Evolutionary conservation across 1,284 basidiomycete species (phyloP).

Genomic region (Tilletia setariae): DNA sequence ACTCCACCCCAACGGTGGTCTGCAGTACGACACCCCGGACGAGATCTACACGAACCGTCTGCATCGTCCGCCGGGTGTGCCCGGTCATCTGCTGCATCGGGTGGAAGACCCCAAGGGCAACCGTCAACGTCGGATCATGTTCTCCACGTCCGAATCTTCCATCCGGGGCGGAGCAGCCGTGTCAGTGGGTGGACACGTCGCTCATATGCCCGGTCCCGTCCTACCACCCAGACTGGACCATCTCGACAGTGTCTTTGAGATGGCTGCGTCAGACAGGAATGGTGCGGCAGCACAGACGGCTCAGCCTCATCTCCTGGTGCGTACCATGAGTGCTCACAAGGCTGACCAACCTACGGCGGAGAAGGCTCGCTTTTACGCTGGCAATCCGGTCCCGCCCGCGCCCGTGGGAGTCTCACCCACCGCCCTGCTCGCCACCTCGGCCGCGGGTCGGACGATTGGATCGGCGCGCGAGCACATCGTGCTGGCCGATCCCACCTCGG

Average conservation of each 20-base stretch:
- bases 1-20: conserved; percentile 38
- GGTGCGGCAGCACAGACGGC: background rate
- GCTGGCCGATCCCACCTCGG: conserved; percentile 1
- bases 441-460: conserved; percentile 3
- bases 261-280: background rate
- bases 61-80: conserved; percentile 29
- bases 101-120: conserved; percentile 7
- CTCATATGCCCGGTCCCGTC: background rate
- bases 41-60: conserved; percentile 39
- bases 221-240: background rate
- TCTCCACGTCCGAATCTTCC: background rate
- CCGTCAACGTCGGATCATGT: background rate
- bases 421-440: background rate
- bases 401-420: background rate
- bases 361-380: background rate
- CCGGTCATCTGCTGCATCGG: conserved; percentile 40
- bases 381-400: background rate
- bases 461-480: conserved; percentile 14
- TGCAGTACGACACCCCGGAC: conserved; percentile 50
- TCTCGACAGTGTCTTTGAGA: background rate
- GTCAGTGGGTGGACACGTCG: conserved; percentile 8
- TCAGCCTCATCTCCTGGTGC: background rate
- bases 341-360: background rate
- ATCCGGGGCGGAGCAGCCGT: conserved; percentile 4
- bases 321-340: background rate